Base-by-base conservation (phyloP, 176 grass and related monocot genomes). In the Zoysia japonica region DNA sequence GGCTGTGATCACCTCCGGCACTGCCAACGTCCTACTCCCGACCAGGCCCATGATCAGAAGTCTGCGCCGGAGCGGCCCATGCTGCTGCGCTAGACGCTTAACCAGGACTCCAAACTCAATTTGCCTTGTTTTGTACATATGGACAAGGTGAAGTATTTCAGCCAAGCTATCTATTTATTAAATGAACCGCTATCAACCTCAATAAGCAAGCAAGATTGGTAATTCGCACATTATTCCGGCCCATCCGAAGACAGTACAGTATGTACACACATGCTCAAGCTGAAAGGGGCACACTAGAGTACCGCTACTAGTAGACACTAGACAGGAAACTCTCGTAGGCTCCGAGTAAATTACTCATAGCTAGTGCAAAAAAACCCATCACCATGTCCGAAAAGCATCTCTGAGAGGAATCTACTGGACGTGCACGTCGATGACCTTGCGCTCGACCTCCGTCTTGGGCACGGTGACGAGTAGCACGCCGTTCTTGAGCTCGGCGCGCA, bases 401-500 rank as follows among this genome's bases (percentile, higher is more conserved):
- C 40, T 28, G 28, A 28, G 28, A 28, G 28, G 28, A 28, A 28
- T 28, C 61, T 81, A 90, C 77, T 91, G 78, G 72, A 96, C 74
- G 6, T 86, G 66, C 20, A 92, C 79, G 43, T 88, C 87, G 46
- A 96, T 71, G 56, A 96, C 87, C 84, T 96, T 90, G 72, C 67
- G 87, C 59, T 92, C 79, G 0, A 82, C 72, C 85, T 83, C 70
- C 0, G 55, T 92, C 67, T 96, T 96, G 7, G 90, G 93, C 72
- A 96, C 75, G 49, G 41, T 77, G 55, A 96, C 82, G 42, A 96
- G 79, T 75, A 96, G 77, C 61, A 92, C 87, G 46, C 88, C 90
- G 72, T 97, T 93, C 88, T 93, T 93, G 77, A 93, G 88, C 70
- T 97, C 87, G 11, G 87, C 93, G 68, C 68, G 78, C 71, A 97